Evolutionary conservation across 768 basidiomycete species (phyloP).

Genomic region (Auricularia cornea): DNA sequence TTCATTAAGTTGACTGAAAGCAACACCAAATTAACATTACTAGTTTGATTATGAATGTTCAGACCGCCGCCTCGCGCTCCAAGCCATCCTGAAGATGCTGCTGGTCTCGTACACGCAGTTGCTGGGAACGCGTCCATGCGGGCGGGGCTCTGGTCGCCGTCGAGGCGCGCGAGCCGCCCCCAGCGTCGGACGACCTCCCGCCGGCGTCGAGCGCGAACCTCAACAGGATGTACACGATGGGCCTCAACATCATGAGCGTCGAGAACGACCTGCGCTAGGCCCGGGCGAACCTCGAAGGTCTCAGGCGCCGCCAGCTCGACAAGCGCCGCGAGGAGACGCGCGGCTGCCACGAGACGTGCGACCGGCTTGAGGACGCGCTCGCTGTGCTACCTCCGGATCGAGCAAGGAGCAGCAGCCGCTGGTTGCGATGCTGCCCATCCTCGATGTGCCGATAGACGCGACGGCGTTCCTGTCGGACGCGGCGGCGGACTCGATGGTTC

Average conservation of each 20-base stretch:
- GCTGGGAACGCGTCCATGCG: too few species aligned
- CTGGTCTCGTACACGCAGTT: slow-evolving; percentile 33
- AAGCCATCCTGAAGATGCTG: background rate
- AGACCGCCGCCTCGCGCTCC: slow-evolving; percentile 19
- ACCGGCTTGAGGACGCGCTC: background rate
- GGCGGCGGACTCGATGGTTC: background rate
- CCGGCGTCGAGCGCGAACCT: slow-evolving; percentile 59
- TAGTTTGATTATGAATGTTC: slow-evolving; percentile 31
- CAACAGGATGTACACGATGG: slow-evolving; percentile 74
- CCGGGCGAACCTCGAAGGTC: slow-evolving; percentile 66
- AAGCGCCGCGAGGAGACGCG: slow-evolving; percentile 64
- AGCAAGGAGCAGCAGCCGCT: background rate
- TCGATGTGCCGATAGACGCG: too few species aligned
- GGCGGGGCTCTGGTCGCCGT: slow-evolving; percentile 64
- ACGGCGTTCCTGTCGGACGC: background rate
- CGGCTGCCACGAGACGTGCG: slow-evolving; percentile 36
- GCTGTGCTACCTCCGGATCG: background rate
- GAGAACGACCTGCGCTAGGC: slow-evolving; percentile 85
- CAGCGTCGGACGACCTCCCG: slow-evolving; percentile 30
- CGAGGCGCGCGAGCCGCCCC: slow-evolving; percentile 53
- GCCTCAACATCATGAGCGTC: slow-evolving; percentile 83
- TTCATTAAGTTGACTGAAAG: too few species aligned
- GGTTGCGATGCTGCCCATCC: background rate
- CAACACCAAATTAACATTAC: too few species aligned
- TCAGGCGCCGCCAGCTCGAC: slow-evolving; percentile 76